Evolutionary conservation across 2,329 filamentous ascomycete genomes (phyloP), one percentile per base, ranked within the genome.

Genomic region (Verticillium zaregamsianum): DNA sequence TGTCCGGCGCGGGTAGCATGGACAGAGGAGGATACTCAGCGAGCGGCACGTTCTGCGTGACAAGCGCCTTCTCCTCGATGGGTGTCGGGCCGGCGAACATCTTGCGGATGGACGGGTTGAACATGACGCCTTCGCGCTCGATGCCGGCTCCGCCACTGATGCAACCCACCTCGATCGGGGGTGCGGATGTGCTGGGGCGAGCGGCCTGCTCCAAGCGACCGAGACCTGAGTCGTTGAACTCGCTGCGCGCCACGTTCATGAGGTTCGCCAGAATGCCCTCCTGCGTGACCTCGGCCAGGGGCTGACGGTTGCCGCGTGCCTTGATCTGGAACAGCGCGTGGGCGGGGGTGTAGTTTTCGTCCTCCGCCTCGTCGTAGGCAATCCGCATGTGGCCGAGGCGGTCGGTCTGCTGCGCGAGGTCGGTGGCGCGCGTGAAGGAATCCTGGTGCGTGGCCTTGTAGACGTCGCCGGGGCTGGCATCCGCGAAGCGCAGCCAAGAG

Each of bases 401-500:
- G 63, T 89, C 81, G 12, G 77, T 76, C 70, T 81, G 82, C 61
- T 77, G 73, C 3, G 81, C 72, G 57, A 90, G 80, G 58, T 87
- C 82, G 1, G 89, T 77, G 3, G 92, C 90, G 45, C 93, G 90
- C 60, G 90, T 82, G 68, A 96, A 91, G 2, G 96, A 67, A 63
- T 89, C 88, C 59, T 83, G 81, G 67, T 88, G 90, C 4, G 90
- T 90, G 35, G 88, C 84, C 60, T 82, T 81, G 62, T 89, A 90
- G 1, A 87, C 88, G 65, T 98, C 93, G 11, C 82, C 82, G 2
- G 88, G 80, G 15, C 92, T 95, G 0, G 84, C 80, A 68, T 97
- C 92, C 3, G 90, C 86, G 69, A 99, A 97, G 5, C 93, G 88
- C 63, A 98, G 82, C 87, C 93, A 99, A 0, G 93, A 94, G 74